Conservation (phyloP, 106 monocot species). For the Dioscorea zingiberensis region DNA sequence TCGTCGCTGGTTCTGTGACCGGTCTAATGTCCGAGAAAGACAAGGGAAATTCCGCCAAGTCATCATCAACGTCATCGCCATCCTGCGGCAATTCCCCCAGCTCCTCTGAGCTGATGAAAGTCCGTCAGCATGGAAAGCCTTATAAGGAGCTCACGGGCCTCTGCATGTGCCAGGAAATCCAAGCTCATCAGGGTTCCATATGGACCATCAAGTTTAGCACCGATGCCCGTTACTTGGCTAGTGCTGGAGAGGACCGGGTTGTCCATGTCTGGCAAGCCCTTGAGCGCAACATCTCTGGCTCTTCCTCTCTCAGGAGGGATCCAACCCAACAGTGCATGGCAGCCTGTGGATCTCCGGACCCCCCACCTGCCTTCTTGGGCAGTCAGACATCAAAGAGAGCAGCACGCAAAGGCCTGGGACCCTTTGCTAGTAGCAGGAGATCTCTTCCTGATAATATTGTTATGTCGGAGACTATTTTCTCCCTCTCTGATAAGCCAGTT, state of each 20-base stretch:
- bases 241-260: slow-evolving; percentile 74
- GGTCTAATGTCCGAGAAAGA: slow-evolving; percentile 55
- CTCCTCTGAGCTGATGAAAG: slow-evolving; percentile 56
- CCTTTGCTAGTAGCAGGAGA: slow-evolving; percentile 21
- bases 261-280: slow-evolving; percentile 70
- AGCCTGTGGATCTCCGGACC: slow-evolving; percentile 3
- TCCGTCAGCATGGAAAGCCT: slow-evolving; percentile 71
- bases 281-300: slow-evolving; percentile 27
- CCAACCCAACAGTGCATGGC: not conserved
- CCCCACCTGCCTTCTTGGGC: not conserved
- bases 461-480: slow-evolving; percentile 72
- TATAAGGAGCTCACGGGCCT: slow-evolving; percentile 89
- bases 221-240: slow-evolving; percentile 59
- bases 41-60: too few relatives aligned
- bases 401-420: slow-evolving; percentile 30
- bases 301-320: slow-evolving; percentile 17
- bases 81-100: slow-evolving; percentile 1
- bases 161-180: slow-evolving; percentile 83
- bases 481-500: slow-evolving; percentile 52
- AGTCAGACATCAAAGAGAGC: slow-evolving; percentile 15
- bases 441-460: slow-evolving; percentile 47
- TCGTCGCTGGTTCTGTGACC: slow-evolving; percentile 63
- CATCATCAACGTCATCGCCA: not conserved
- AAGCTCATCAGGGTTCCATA: slow-evolving; percentile 87
- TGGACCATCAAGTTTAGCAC: slow-evolving; percentile 87